A percentile compares a stretch with the other conserved stretches of the same genome.
These are phyloP conservation scores for Trichosporon coremiiforme DNA, from an alignment of 1,284 basidiomycete species.

Conservation along the genomic window DNA sequence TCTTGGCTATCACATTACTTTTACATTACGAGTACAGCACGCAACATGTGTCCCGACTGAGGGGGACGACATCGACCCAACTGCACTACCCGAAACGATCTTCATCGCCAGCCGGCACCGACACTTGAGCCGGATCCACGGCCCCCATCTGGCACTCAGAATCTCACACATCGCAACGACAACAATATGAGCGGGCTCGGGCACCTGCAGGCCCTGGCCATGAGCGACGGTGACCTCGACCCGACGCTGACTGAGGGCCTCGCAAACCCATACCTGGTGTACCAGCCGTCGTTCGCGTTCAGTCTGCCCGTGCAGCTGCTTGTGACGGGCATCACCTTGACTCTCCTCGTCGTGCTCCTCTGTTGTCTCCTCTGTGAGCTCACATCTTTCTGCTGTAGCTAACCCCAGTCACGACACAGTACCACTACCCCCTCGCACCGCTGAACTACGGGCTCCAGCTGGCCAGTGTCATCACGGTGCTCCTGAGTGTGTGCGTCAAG, in stretches of 20 bases:
- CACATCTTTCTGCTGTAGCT: constrained; percentile 1
- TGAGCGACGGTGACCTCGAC: constrained; percentile 6
- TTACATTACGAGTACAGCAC: background rate
- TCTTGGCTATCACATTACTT: background rate
- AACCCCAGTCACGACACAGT: constrained; percentile 77
- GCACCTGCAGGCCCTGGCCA: constrained; percentile 1
- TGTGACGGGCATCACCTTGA: constrained; percentile 80
- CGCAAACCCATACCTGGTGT: constrained; percentile 72
- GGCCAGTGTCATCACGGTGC: constrained; percentile 74
- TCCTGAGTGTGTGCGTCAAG: constrained; percentile 75
- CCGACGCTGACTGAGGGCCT: background rate
- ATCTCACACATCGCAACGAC: background rate
- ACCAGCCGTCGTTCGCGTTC: constrained; percentile 74
- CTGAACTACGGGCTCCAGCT: constrained; percentile 90
- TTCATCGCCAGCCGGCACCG: background rate
- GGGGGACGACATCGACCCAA: constrained; percentile 17
- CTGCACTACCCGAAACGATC: background rate
- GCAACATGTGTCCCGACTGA: constrained; percentile 8
- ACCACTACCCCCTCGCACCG: constrained; percentile 90
- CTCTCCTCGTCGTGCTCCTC: constrained; percentile 82
- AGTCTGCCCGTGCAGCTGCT: constrained; percentile 91
- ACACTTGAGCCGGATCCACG: background rate
- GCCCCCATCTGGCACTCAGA: background rate
- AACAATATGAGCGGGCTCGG: background rate
- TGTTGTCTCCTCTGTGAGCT: constrained; percentile 75